phyloP scores from a whole-genome alignment of 768 basidiomycete species.

The Phylloporus arenicola region DNA sequence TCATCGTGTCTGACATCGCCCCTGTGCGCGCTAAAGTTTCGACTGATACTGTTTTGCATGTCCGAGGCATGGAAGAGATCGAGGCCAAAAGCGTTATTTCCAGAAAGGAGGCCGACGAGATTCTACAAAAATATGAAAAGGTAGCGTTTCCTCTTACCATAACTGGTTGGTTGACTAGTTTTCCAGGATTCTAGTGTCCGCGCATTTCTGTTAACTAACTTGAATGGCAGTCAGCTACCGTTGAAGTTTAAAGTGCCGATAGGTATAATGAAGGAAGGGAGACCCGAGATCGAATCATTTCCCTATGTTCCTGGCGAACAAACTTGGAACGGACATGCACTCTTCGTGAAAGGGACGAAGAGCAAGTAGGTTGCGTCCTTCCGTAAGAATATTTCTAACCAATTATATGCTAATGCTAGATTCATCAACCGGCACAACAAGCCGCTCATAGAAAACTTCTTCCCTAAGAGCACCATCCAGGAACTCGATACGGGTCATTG shows the following conservation, averaged over 20 bases:
- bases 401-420: constrained; percentile 38
- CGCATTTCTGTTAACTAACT: constrained; percentile 84
- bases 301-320: constrained; percentile 59
- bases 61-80: constrained; percentile 69
- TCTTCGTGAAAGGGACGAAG: constrained; percentile 76
- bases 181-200: constrained; percentile 66
- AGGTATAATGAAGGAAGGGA: constrained; percentile 51
- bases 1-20: constrained; percentile 79
- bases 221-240: constrained; percentile 35
- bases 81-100: constrained; percentile 53
- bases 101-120: constrained; percentile 64
- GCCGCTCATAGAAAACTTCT: constrained; percentile 57
- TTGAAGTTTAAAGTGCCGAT: constrained; percentile 75
- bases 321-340: constrained; percentile 51
- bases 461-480: constrained; percentile 62
- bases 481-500: constrained; percentile 78
- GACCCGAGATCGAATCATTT: constrained; percentile 73
- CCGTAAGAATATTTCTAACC: constrained; percentile 1
- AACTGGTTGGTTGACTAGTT: constrained; percentile 3
- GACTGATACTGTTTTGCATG: constrained; percentile 60
- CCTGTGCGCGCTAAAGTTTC: constrained; percentile 57
- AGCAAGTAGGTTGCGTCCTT: constrained; percentile 49
- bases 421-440: constrained; percentile 74
- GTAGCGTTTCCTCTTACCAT: constrained; percentile 31
- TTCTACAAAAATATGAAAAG: constrained; percentile 57